A percentile compares a stretch with the other conserved stretches of the same genome.
These are phyloP conservation scores for Cercospora zeae-maydis DNA, from an alignment of 2,329 filamentous ascomycete genomes.

Conservation along the genomic window DNA sequence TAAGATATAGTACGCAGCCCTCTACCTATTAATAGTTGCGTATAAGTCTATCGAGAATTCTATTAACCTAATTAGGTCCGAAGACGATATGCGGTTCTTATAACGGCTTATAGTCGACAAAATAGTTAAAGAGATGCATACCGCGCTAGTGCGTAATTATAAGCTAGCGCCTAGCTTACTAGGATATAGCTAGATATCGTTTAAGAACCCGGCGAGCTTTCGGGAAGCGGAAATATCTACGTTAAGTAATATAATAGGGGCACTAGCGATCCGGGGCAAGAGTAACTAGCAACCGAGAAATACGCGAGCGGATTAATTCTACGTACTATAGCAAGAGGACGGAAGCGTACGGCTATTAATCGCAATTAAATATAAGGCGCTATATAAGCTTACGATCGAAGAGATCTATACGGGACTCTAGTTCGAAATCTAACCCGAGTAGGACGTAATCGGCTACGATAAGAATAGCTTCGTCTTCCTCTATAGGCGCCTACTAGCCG, in stretches of 20 bases:
- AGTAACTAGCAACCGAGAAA: neutral
- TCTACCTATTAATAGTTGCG: neutral
- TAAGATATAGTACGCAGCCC: neutral
- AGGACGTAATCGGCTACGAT: conserved; percentile 11
- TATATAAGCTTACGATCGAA: neutral
- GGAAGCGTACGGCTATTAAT: neutral
- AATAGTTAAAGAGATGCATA: neutral
- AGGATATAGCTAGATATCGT: neutral
- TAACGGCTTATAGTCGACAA: neutral
- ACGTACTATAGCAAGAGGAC: neutral
- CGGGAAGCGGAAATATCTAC: neutral
- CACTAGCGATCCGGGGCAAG: neutral
- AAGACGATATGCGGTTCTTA: neutral
- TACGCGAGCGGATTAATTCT: neutral
- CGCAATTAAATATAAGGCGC: neutral
- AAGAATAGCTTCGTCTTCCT: conserved; percentile 3
- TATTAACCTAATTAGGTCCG: neutral
- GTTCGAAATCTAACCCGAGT: neutral
- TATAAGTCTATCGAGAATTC: neutral
- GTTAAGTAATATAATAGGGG: neutral
- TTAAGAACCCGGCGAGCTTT: neutral
- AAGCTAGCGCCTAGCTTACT: neutral
- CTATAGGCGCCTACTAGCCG: conserved; percentile 12
- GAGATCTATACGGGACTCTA: neutral
- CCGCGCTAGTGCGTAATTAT: neutral